Conservation (phyloP, 257 asterid species). For the Nicotiana sylvestris region DNA sequence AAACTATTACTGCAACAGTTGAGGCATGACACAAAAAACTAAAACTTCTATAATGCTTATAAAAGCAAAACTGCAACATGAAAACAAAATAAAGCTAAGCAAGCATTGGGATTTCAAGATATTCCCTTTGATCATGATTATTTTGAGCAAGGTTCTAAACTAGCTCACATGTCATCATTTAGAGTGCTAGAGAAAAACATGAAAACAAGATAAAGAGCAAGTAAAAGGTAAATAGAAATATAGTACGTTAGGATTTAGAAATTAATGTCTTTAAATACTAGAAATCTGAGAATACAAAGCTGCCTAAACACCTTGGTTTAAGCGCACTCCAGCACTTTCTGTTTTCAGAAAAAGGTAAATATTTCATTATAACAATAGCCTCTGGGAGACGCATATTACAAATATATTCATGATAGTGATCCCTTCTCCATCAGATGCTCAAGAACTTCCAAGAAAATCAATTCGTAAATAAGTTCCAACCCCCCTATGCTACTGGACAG, state of each 20-base stretch:
- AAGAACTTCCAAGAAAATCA: too few relatives aligned
- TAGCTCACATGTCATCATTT: background rate
- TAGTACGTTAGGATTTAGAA: background rate
- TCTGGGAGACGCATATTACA: too few relatives aligned
- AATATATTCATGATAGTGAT: too few relatives aligned
- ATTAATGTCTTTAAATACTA: background rate
- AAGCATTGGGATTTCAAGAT: background rate
- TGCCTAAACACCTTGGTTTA: background rate
- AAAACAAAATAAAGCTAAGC: background rate
- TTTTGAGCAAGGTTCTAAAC: background rate
- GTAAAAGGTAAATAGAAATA: background rate
- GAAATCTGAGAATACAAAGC: background rate
- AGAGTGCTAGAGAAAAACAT: background rate
- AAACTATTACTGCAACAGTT: background rate
- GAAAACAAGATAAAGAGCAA: background rate
- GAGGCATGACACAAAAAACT: background rate
- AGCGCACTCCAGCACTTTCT: background rate
- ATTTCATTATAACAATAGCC: too few relatives aligned
- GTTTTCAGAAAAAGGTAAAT: too few relatives aligned
- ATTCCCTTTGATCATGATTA: background rate
- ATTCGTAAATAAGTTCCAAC: background rate
- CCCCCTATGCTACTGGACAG: background rate
- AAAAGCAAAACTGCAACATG: background rate
- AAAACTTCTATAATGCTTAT: background rate
- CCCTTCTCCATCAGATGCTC: too few relatives aligned